Conservation (phyloP, 2,329 filamentous ascomycete genomes). For the Aspergillus phoenicis region DNA sequence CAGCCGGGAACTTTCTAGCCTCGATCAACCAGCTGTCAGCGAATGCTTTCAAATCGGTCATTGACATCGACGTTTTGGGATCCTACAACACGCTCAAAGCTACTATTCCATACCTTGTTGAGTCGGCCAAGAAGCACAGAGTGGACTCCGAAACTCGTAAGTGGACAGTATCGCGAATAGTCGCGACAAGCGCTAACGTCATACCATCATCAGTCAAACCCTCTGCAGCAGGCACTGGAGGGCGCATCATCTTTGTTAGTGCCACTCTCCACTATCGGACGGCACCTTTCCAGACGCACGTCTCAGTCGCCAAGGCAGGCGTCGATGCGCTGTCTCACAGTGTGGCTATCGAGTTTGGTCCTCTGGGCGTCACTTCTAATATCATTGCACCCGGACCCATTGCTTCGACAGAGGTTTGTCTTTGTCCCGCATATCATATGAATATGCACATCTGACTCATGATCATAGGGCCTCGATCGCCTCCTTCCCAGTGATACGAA, state of each 20-base stretch:
- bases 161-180: constrained; percentile 14
- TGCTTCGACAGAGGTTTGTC: constrained; percentile 68
- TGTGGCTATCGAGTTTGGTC: constrained; percentile 86
- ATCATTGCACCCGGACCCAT: constrained; percentile 88
- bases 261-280: constrained; percentile 91
- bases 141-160: constrained; percentile 59
- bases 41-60: constrained; percentile 93
- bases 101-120: constrained; percentile 76
- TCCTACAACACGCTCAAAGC: constrained; percentile 96
- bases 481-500: constrained; percentile 58
- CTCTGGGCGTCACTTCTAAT: constrained; percentile 82
- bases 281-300: constrained; percentile 82
- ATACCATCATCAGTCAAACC: constrained; percentile 25
- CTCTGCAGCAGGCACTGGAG: constrained; percentile 63
- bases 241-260: constrained; percentile 85
- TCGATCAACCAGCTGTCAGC: constrained; percentile 77
- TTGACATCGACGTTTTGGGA: constrained; percentile 93
- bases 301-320: constrained; percentile 86
- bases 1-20: constrained; percentile 92
- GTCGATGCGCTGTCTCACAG: constrained; percentile 82
- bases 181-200: constrained; percentile 12
- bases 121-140: constrained; percentile 67
- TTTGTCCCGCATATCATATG: neutral
- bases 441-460: constrained; percentile 7
- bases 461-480: constrained; percentile 63